phyloP scores from a whole-genome alignment of 2,329 filamentous ascomycete species.

The Rutstroemia sydowiana region DNA sequence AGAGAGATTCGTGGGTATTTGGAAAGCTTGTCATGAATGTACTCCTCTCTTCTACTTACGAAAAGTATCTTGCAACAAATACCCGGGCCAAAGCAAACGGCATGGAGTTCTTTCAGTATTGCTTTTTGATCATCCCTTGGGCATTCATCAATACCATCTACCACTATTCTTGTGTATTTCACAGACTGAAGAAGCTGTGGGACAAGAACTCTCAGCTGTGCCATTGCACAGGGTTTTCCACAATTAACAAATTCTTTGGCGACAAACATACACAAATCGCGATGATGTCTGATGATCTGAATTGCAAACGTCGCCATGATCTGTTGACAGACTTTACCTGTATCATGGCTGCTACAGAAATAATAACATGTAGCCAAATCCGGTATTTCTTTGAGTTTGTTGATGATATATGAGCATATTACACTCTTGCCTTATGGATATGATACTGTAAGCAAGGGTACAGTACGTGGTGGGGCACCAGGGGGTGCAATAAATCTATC shows the following conservation, averaged over 20 bases:
- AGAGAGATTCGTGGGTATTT: conserved; percentile 5
- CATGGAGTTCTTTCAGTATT: conserved; percentile 10
- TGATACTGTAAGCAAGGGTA: too few species aligned
- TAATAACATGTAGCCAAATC: conserved; percentile 8
- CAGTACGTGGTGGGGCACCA: too few species aligned
- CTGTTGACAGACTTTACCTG: conserved; percentile 4
- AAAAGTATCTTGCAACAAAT: conserved; percentile 9
- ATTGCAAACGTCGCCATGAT: conserved; percentile 9
- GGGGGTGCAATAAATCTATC: too few species aligned
- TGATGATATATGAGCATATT: conserved; percentile 13
- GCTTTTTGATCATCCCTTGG: conserved; percentile 10
- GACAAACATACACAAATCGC: conserved; percentile 5
- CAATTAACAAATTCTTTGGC: conserved; percentile 10
- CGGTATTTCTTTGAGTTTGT: not conserved
- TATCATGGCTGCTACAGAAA: conserved; percentile 15
- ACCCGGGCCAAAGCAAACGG: not conserved
- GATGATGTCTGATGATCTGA: conserved; percentile 9
- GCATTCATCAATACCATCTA: conserved; percentile 13
- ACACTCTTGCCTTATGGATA: conserved; percentile 17
- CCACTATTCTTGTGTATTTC: conserved; percentile 4
- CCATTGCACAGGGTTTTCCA: conserved; percentile 9
- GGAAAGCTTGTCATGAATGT: conserved; percentile 9
- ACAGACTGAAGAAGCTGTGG: conserved; percentile 5
- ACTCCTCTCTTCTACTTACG: conserved; percentile 10
- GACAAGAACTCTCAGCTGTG: conserved; percentile 6